phyloP scores from a whole-genome alignment of 495 filamentous ascomycete species.

The Lophiostoma macrostomum region DNA sequence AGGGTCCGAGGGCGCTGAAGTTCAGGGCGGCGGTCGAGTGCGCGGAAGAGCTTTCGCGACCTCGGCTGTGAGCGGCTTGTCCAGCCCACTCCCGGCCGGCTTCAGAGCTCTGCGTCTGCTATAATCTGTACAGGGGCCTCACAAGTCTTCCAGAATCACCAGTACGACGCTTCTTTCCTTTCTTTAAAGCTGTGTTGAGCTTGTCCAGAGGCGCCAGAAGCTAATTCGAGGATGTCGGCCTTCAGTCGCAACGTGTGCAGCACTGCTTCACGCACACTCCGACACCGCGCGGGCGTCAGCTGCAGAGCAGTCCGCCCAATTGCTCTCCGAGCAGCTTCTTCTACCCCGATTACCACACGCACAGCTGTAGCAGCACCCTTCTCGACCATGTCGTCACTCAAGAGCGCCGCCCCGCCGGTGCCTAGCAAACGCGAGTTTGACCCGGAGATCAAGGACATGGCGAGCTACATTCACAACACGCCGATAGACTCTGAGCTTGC shows the following conservation, averaged over 20 bases:
- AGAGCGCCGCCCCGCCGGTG: conserved; percentile 53
- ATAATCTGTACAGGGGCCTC: too few relatives aligned
- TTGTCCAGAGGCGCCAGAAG: conserved; percentile 19
- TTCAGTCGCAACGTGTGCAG: conserved; percentile 38
- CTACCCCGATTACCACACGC: conserved; percentile 20
- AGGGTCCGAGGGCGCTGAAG: too few relatives aligned
- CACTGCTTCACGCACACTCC: conserved; percentile 33
- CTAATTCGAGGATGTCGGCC: conserved; percentile 37
- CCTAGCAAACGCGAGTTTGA: conserved; percentile 62
- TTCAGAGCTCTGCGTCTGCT: too few relatives aligned
- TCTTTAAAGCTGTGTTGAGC: conserved; percentile 21
- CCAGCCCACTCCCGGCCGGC: too few relatives aligned
- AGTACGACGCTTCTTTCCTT: conserved; percentile 28
- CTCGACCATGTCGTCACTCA: conserved; percentile 55
- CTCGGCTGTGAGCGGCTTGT: conserved; percentile 20
- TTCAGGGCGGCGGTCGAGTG: neutral
- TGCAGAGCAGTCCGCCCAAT: conserved; percentile 31
- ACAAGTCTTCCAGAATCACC: conserved; percentile 8
- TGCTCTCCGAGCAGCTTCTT: conserved; percentile 23
- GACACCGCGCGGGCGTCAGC: conserved; percentile 26
- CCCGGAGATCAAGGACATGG: conserved; percentile 90
- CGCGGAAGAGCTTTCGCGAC: conserved; percentile 17
- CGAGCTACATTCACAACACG: conserved; percentile 88
- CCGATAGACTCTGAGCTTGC: conserved; percentile 87
- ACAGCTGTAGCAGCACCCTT: conserved; percentile 42